Evolutionary conservation across 129 eudicot genomes (phyloP).

Genomic region (Centaurea solstitialis): DNA sequence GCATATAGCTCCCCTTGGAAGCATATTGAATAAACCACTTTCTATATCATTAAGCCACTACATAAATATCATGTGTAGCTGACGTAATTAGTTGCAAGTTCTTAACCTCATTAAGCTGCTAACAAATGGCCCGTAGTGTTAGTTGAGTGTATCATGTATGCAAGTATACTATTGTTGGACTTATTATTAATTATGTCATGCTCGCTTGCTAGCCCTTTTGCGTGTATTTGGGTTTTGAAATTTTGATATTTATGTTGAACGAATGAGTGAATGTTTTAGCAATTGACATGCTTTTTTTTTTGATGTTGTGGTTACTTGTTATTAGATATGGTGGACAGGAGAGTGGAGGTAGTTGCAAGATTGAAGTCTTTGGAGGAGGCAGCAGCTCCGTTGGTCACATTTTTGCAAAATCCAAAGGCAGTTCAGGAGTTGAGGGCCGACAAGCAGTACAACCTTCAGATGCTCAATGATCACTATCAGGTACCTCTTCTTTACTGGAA

Average conservation of each 20-base stretch:
- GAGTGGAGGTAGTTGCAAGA: constrained; percentile 90
- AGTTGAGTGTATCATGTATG: neutral
- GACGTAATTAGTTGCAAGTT: neutral
- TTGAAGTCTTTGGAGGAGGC: constrained; percentile 94
- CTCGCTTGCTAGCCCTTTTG: neutral
- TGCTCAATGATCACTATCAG: constrained; percentile 89
- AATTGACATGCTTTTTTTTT: neutral
- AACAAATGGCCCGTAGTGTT: neutral
- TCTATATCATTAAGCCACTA: no score
- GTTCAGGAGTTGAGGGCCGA: constrained; percentile 90
- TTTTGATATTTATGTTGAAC: neutral
- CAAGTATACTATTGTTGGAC: neutral
- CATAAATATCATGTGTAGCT: neutral
- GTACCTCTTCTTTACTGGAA: constrained; percentile 18
- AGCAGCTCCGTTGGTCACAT: constrained; percentile 85
- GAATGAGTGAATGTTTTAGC: neutral
- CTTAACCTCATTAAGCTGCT: neutral
- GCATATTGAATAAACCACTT: no score
- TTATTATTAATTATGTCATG: neutral
- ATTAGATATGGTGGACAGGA: constrained; percentile 95
- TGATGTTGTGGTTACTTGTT: constrained; percentile 10
- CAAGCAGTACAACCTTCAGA: constrained; percentile 91
- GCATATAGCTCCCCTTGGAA: no score
- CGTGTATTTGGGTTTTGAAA: neutral
- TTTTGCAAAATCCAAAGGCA: constrained; percentile 88